A percentile compares a stretch with the other conserved stretches of the same genome.
These are phyloP conservation scores for Tubosaeta sp. DNA, from an alignment of 768 basidiomycete genomes.

Conservation along the genomic window DNA sequence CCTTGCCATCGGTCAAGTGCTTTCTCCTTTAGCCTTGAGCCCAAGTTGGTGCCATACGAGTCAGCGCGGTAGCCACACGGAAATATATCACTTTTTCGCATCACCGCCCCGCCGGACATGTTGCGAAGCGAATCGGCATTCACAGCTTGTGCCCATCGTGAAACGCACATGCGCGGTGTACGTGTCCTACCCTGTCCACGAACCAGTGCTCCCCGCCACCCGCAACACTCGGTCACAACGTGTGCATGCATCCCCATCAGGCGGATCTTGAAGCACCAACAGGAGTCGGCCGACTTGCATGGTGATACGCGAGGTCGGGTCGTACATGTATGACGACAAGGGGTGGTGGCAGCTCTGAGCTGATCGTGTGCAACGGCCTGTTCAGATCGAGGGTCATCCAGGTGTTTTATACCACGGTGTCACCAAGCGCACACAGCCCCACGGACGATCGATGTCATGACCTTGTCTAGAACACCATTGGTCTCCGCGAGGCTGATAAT, in stretches of 20 bases:
- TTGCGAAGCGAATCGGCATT: neutral
- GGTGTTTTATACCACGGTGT: slow-evolving; percentile 2
- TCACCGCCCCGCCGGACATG: neutral
- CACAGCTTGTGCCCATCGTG: neutral
- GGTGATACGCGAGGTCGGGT: neutral
- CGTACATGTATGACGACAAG: slow-evolving; percentile 1
- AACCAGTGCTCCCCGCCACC: slow-evolving; percentile 12
- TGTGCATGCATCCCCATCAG: slow-evolving; percentile 6
- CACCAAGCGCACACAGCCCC: slow-evolving; percentile 14
- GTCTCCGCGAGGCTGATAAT: neutral
- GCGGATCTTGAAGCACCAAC: slow-evolving; percentile 14
- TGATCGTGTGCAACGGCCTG: slow-evolving; percentile 6
- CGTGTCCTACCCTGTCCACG: slow-evolving; percentile 2
- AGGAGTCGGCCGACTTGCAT: neutral
- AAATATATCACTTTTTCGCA: neutral
- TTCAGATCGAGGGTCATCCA: slow-evolving; percentile 2
- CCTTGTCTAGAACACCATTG: neutral
- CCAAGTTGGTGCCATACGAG: neutral
- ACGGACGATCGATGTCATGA: slow-evolving; percentile 4
- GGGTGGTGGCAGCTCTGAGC: slow-evolving; percentile 13
- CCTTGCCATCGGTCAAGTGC: neutral
- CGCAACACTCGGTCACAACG: neutral
- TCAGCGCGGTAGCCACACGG: neutral
- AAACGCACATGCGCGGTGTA: slow-evolving; percentile 1
- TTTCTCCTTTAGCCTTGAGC: neutral